Conservation (phyloP, 768 basidiomycete genomes). For the Sutorius australiensis region DNA sequence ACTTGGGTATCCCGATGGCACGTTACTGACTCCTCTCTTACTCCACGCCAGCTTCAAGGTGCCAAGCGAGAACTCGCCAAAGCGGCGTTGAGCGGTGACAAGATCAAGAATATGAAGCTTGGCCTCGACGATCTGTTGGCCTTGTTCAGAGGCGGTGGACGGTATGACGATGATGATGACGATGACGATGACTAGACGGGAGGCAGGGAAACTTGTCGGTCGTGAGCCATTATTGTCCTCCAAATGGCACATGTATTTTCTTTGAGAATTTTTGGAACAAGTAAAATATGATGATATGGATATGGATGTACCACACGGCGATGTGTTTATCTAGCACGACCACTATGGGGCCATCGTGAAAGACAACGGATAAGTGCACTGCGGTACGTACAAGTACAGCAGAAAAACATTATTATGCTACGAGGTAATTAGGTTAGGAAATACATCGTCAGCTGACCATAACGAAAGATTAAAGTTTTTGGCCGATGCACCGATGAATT, state of each 20-base stretch:
- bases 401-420: not conserved
- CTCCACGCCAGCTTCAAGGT: constrained; percentile 65
- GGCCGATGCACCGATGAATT: not conserved
- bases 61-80: constrained; percentile 80
- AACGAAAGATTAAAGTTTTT: not conserved
- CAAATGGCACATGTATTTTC: not conserved
- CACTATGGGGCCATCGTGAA: not conserved
- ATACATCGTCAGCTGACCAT: not conserved
- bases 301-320: not conserved
- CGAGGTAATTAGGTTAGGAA: not conserved
- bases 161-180: constrained; percentile 63
- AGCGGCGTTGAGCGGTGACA: constrained; percentile 86
- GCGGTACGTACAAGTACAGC: not conserved
- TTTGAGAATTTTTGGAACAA: not conserved
- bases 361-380: not conserved
- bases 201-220: not conserved
- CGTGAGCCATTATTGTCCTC: not conserved
- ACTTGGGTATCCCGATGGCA: not conserved
- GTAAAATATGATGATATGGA: too few species aligned
- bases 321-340: not conserved
- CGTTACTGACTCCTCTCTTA: constrained; percentile 1
- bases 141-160: constrained; percentile 60
- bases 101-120: constrained; percentile 79
- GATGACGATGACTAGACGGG: constrained; percentile 33
- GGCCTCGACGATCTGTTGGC: constrained; percentile 84